Evolutionary conservation across 75 land plant species (phyloP), one percentile per base, ranked within the genome.

Genomic region (Larix kaempferi): DNA sequence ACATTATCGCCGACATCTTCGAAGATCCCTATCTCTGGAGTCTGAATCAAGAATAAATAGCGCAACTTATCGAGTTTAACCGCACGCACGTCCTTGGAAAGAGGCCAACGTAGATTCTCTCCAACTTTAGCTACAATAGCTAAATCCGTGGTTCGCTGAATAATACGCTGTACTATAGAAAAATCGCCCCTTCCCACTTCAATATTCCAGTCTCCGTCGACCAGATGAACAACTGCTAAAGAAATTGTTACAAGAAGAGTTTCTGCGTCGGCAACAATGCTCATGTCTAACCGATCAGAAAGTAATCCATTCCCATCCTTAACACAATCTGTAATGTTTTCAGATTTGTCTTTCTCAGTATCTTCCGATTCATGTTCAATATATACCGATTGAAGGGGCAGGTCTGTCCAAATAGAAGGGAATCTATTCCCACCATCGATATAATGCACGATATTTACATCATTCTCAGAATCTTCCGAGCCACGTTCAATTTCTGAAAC

Each of bases 41-140:
- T 69, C 3, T 39, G 54, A 37, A 86, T 60, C 3, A 87, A 63
- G 82, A 95, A 95, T 59, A 91, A 82, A 72, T 95, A 95, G 75
- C 91, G 92, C 15, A 71, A 60, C 10, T 66, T 21, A 73, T 89
- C 91, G 21, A 95, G 72, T 87, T 93, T 93, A 59, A 88, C 86
- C 8, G 89, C 87, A 0, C 90, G 87, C 83, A 84, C 86, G 37
- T 93, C 94, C 64, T 90, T 89, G 29, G 90, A 80, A 71, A 92
- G 55, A 6, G 94, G 94, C 93, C 93, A 92, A 44, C 81, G 84
- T 22, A 90, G 78, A 23, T 84, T 77, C 3, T 83, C 79, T 21
- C 94, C 91, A n/a, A 95, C 92, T 64, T 79, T 80, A 21, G 83
- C 83, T 10, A 89, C 75, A 4, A 89, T 84, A 21, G 93, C 94